A percentile compares a stretch with the other conserved stretches of the same genome.
These are phyloP conservation scores for Colletotrichum horii DNA, from an alignment of 2,329 filamentous ascomycete species.

Conservation along the genomic window DNA sequence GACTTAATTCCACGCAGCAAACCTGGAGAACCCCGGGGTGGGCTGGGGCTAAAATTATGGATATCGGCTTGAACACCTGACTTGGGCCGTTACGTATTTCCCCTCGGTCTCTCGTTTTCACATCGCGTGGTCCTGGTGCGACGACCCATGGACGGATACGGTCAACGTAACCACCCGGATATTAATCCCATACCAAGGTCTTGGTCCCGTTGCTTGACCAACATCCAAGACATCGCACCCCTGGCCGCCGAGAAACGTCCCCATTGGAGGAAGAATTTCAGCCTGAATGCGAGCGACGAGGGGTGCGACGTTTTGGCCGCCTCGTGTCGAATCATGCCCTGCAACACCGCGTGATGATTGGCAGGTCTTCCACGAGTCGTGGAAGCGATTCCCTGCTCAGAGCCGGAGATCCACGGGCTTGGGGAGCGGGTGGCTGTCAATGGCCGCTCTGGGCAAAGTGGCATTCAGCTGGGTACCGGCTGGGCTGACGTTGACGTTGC, in stretches of 20 bases:
- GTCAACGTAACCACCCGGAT: background rate
- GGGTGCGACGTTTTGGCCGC: background rate
- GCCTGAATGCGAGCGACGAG: background rate
- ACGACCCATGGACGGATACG: background rate
- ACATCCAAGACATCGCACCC: background rate
- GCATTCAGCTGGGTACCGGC: background rate
- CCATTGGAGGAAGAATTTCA: conserved; percentile 20
- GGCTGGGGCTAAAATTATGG: background rate
- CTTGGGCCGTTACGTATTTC: background rate
- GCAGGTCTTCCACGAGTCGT: background rate
- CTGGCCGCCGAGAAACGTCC: background rate
- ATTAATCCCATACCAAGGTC: background rate
- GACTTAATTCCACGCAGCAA: background rate
- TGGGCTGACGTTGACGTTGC: background rate
- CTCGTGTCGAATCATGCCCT: background rate
- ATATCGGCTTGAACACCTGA: background rate
- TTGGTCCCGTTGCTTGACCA: background rate
- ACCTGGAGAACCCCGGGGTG: background rate
- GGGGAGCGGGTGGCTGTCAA: conserved; percentile 1
- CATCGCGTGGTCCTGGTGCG: background rate
- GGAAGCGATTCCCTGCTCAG: background rate
- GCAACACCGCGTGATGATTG: background rate
- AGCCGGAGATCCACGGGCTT: background rate
- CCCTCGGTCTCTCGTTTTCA: background rate
- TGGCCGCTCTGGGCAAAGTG: background rate